Evolutionary conservation across 352 stramenopile species (phyloP).

Genomic region (Pythium chondricola): DNA sequence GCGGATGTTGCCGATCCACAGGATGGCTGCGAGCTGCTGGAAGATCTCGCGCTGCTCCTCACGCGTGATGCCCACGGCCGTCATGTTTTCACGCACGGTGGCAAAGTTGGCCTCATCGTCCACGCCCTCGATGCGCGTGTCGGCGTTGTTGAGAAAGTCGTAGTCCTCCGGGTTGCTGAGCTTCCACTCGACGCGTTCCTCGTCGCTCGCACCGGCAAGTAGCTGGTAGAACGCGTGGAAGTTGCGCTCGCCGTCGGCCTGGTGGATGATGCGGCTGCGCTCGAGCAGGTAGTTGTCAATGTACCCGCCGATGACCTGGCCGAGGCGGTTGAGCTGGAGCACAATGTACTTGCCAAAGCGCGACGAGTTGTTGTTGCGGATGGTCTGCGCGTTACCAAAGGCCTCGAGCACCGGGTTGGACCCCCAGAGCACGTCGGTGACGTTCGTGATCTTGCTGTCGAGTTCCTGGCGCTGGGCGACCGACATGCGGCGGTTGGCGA

Average conservation of each 20-base stretch:
- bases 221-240: slow-evolving; percentile 94
- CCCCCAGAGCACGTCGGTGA: slow-evolving; percentile 72
- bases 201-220: slow-evolving; percentile 53
- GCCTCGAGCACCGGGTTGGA: slow-evolving; percentile 80
- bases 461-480: slow-evolving; percentile 65
- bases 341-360: slow-evolving; percentile 87
- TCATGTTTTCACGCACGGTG: slow-evolving; percentile 58
- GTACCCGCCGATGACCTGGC: slow-evolving; percentile 75
- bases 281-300: slow-evolving; percentile 92
- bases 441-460: slow-evolving; percentile 62
- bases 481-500: slow-evolving; percentile 75
- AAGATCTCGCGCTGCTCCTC: slow-evolving; percentile 73
- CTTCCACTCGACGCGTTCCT: slow-evolving; percentile 49
- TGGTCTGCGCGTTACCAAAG: slow-evolving; percentile 84
- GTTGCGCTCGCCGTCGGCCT: slow-evolving; percentile 87
- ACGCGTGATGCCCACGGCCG: slow-evolving; percentile 57
- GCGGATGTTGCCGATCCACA: slow-evolving; percentile 81
- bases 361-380: slow-evolving; percentile 84
- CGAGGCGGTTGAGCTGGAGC: slow-evolving; percentile 78
- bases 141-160: slow-evolving; percentile 57
- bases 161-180: slow-evolving; percentile 48
- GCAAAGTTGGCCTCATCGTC: slow-evolving; percentile 68
- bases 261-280: slow-evolving; percentile 84
- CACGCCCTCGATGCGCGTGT: slow-evolving; percentile 66
- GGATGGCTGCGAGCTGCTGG: slow-evolving; percentile 69